A percentile compares a stretch with the other conserved stretches of the same genome.
phyloP scores from a whole-genome alignment of 2,329 filamentous ascomycete genomes.

The Seiridium unicorne region DNA sequence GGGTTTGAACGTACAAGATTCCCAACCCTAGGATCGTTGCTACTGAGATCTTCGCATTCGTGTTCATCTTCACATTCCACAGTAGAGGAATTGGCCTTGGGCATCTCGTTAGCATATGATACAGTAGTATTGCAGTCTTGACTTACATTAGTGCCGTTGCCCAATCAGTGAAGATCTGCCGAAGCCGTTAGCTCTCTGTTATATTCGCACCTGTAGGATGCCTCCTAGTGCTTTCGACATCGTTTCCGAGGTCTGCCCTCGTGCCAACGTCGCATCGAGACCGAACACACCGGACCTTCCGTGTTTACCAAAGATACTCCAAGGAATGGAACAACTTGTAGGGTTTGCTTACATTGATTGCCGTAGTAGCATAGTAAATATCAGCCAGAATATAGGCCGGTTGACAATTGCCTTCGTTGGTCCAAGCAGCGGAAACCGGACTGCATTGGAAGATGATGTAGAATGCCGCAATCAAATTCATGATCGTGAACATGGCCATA shows the following conservation, averaged over 20 bases:
- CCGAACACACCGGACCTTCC: too few relatives aligned
- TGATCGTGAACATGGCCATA: conserved; percentile 15
- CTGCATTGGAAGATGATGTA: conserved; percentile 19
- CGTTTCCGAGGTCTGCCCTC: too few relatives aligned
- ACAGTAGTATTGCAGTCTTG: too few relatives aligned
- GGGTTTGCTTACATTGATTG: conserved; percentile 9
- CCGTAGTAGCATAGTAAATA: conserved; percentile 19
- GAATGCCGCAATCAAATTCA: conserved; percentile 15
- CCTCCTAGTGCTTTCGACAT: neutral
- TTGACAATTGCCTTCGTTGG: conserved; percentile 10
- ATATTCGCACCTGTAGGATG: too few relatives aligned
- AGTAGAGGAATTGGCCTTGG: conserved; percentile 14
- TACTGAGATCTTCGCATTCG: conserved; percentile 17
- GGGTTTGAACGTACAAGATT: conserved; percentile 8
- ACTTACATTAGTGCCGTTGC: neutral
- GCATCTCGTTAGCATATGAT: too few relatives aligned
- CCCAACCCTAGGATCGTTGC: conserved; percentile 16
- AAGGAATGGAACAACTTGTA: too few relatives aligned
- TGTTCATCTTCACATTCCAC: conserved; percentile 18
- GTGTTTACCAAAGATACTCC: too few relatives aligned
- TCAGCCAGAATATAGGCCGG: conserved; percentile 12
- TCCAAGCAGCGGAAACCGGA: conserved; percentile 16
- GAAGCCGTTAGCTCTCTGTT: too few relatives aligned
- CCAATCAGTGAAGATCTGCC: neutral
- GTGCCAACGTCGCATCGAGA: too few relatives aligned